Base-by-base conservation (phyloP, 306 rosid species). In the Quercus gilva region DNA sequence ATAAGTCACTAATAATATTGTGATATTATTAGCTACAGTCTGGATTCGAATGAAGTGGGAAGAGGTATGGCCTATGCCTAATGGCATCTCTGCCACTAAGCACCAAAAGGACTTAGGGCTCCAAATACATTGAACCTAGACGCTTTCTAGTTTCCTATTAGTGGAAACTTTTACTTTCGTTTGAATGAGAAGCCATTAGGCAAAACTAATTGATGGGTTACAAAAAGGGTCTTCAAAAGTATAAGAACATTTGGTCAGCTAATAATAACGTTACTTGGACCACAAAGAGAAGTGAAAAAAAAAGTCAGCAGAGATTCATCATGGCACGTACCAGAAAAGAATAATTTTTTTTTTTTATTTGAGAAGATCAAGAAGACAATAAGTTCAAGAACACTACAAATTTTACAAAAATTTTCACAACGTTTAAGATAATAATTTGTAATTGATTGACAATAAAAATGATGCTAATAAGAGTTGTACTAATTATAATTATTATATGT, bases 91-190 rank as follows among this genome's bases (percentile, higher is more conserved):
- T 3, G 17, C 52, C 51, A 18, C 52, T 6, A 33, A 4, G 72
- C 26, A 33, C 51, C 52, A 18, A 4, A 7, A 6, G 25, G 28
- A 5, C 0, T 29, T 11, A 13, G 26, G n/a, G 72, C 53, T 35
- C 28, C 20, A 9, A 68, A n/a, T 68, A 68, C 52, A 68, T 33
- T 35, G 72, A 68, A 68, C 72, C 52, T 68, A 68, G 72, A 19
- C 72, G 72, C 15, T 68, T 49, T 49, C 53, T 49, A 12, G 17
- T 49, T 68, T 68, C 52, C 72, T 9, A 6, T 29, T 33, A 29
- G 49, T 28, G 12, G 23, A 18, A 63, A 26, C n/a, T 63, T 28
- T 14, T 60, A 8, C 63, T 18, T 57, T 23, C 11, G 12, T 6
- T 20, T 10, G 25, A 58, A 58, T n/a, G 18, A 59, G 13, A 23